phyloP scores from a whole-genome alignment of 2,329 filamentous ascomycete species.

The Sarocladium strictum region DNA sequence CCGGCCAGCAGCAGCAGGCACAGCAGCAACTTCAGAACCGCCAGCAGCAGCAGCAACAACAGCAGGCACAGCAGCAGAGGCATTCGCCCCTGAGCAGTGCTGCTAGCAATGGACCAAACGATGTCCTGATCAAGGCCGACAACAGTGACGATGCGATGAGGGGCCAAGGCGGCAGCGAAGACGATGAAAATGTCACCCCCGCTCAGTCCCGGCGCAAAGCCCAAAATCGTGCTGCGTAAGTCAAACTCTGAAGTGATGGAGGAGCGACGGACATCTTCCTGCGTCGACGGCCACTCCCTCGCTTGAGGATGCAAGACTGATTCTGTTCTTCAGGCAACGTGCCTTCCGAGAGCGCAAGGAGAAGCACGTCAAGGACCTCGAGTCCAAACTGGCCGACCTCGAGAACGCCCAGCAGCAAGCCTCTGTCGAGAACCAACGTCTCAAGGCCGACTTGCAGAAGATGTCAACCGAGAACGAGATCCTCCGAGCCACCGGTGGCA shows the following conservation, averaged over 20 bases:
- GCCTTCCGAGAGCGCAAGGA: conserved; percentile 97
- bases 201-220: conserved; percentile 54
- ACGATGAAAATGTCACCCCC: conserved; percentile 49
- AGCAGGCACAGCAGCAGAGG: conserved; percentile 19
- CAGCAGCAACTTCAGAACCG: conserved; percentile 16
- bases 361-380: conserved; percentile 86
- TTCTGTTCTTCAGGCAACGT: conserved; percentile 61
- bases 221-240: conserved; percentile 57
- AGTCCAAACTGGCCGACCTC: conserved; percentile 73
- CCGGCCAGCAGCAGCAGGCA: conserved; percentile 17
- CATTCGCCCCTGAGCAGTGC: conserved; percentile 14
- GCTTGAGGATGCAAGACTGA: not conserved
- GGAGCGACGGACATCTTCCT: too few species aligned
- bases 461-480: conserved; percentile 90
- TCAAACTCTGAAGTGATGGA: conserved; percentile 21
- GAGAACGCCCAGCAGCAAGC: conserved; percentile 68
- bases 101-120: conserved; percentile 15
- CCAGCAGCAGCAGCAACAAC: conserved; percentile 19
- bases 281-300: too few species aligned
- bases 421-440: conserved; percentile 75
- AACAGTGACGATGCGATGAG: conserved; percentile 17
- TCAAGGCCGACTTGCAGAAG: conserved; percentile 79
- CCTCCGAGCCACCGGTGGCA: conserved; percentile 65
- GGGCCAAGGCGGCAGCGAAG: conserved; percentile 38
- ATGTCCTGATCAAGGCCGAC: conserved; percentile 29